Evolutionary conservation across 225 moss, liverwort and hornwort species (phyloP).

Genomic region (Polytrichum commune): DNA sequence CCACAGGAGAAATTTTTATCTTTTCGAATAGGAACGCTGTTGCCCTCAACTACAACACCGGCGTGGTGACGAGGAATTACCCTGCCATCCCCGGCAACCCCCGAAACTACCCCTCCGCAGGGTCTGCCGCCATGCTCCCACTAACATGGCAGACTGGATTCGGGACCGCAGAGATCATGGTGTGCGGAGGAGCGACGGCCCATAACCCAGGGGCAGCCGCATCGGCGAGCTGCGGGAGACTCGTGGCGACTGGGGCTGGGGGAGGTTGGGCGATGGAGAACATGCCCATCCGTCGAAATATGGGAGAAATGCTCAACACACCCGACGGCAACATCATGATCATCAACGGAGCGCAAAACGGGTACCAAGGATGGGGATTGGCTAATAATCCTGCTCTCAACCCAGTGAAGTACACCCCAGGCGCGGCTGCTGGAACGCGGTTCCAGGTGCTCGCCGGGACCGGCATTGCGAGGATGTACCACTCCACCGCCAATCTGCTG

Average conservation of each 20-base stretch:
- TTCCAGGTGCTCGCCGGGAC: background rate
- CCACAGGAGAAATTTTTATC: background rate
- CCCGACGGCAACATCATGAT: slow-evolving; percentile 36
- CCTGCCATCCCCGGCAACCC: slow-evolving; percentile 6
- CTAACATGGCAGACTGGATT: slow-evolving; percentile 1
- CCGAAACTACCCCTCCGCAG: slow-evolving; percentile 15
- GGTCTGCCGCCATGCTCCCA: slow-evolving; percentile 34
- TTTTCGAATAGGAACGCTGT: slow-evolving; percentile 7
- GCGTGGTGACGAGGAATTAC: background rate
- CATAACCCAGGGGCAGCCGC: slow-evolving; percentile 29
- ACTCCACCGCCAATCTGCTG: slow-evolving; percentile 34
- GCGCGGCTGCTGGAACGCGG: background rate
- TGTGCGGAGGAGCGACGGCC: slow-evolving; percentile 34
- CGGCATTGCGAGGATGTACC: slow-evolving; percentile 16
- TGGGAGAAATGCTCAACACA: slow-evolving; percentile 59
- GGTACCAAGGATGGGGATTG: slow-evolving; percentile 40
- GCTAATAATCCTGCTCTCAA: slow-evolving; percentile 33
- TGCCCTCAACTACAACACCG: background rate
- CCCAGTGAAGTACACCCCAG: slow-evolving; percentile 21
- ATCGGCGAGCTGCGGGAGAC: slow-evolving; percentile 40
- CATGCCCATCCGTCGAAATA: slow-evolving; percentile 52
- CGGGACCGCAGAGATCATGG: slow-evolving; percentile 5
- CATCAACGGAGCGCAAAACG: slow-evolving; percentile 67
- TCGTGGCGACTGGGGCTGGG: slow-evolving; percentile 26
- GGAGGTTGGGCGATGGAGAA: slow-evolving; percentile 64